These are phyloP conservation scores for Mortierella sp. DNA, from an alignment of 371 early-diverging fungal species.

Conservation along the genomic window DNA sequence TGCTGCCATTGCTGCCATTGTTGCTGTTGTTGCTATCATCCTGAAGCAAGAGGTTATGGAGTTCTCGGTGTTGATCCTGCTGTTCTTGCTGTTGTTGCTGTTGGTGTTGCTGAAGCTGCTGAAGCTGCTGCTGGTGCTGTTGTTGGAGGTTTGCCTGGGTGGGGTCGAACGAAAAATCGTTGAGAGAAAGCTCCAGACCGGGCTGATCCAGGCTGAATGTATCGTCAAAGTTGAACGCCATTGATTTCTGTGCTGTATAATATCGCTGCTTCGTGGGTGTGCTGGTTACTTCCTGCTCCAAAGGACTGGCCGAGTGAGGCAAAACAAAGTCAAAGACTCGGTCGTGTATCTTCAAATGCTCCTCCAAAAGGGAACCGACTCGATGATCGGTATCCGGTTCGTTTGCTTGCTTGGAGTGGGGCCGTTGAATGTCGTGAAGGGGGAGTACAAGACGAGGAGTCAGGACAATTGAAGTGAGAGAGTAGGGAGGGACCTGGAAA, in stretches of 20 bases:
- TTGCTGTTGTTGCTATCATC: conserved; percentile 13
- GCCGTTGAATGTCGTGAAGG: background rate
- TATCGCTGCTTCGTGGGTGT: background rate
- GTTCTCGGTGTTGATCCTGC: conserved; percentile 38
- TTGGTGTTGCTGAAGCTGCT: conserved; percentile 39
- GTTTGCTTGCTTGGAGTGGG: background rate
- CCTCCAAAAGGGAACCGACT: background rate
- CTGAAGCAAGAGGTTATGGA: conserved; percentile 41
- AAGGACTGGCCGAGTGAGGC: background rate
- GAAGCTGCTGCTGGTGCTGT: conserved; percentile 33
- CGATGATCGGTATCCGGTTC: background rate
- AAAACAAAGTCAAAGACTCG: background rate
- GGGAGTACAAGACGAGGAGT: background rate
- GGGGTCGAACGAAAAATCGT: conserved; percentile 53
- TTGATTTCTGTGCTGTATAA: conserved; percentile 7
- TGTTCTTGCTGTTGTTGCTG: conserved; percentile 48
- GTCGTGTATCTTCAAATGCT: background rate
- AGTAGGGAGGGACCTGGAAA: background rate
- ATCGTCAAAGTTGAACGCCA: conserved; percentile 52
- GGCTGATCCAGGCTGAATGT: conserved; percentile 45
- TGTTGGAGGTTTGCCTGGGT: conserved; percentile 29
- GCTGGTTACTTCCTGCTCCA: background rate
- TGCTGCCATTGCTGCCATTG: background rate
- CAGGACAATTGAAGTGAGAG: background rate
- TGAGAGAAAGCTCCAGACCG: conserved; percentile 49